Evolutionary conservation across 306 rosid genomes (phyloP).

Genomic region (Casuarina cunninghamiana): DNA sequence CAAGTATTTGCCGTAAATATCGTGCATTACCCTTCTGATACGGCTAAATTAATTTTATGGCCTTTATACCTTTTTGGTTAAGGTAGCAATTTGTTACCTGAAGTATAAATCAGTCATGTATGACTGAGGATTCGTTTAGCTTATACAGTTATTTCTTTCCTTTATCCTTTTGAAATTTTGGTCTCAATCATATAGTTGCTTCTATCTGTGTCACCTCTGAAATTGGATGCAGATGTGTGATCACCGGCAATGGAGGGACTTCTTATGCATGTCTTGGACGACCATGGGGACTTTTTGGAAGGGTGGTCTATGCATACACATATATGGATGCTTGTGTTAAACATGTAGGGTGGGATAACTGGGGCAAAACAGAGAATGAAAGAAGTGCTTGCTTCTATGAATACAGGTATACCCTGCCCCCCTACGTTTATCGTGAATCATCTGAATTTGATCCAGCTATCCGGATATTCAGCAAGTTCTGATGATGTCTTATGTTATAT

Average conservation of each 20-base stretch:
- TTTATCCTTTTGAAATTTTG: neutral
- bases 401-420: slow-evolving; percentile 48
- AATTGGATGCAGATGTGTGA: slow-evolving; percentile 66
- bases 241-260: slow-evolving; percentile 67
- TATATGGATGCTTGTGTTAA: slow-evolving; percentile 73
- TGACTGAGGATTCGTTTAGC: neutral
- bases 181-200: slow-evolving; percentile 11
- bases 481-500: neutral
- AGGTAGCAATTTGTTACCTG: neutral
- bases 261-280: slow-evolving; percentile 68
- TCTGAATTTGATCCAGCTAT: neutral
- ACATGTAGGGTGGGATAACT: slow-evolving; percentile 77
- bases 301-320: slow-evolving; percentile 82
- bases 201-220: slow-evolving; percentile 13
- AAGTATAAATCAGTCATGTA: neutral
- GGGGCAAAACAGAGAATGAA: slow-evolving; percentile 81
- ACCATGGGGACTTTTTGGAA: slow-evolving; percentile 95
- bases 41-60: neutral
- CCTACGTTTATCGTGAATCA: too few relatives aligned
- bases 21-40: neutral
- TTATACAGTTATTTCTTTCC: neutral
- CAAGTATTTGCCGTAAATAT: neutral
- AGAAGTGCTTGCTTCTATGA: slow-evolving; percentile 78
- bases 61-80: neutral
- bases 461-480: neutral